Percentiles rank a stretch among this genome's conserved stretches.
Evolutionary conservation across 208 protist species (phyloP).

Genomic region (Trypanosoma rangeli): DNA sequence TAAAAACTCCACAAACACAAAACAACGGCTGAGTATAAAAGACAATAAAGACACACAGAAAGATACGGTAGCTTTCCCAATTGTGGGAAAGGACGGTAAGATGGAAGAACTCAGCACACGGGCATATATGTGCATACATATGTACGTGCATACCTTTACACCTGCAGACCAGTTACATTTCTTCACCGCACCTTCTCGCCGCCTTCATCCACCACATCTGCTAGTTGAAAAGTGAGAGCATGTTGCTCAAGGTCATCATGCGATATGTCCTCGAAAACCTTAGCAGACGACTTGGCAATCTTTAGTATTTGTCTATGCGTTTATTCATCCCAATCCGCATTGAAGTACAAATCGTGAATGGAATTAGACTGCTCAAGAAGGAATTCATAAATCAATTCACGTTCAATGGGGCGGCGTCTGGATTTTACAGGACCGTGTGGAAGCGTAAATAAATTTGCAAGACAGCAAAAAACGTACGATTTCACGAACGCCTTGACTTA

Average conservation of each 20-base stretch:
- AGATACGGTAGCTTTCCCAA: no score
- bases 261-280: conserved; percentile 38
- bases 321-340: conserved; percentile 43
- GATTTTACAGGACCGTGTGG: conserved; percentile 76
- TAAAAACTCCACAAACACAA: no score
- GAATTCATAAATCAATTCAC: conserved; percentile 69
- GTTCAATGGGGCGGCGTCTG: conserved; percentile 65
- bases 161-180: neutral
- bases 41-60: neutral
- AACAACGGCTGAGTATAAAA: neutral
- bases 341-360: conserved; percentile 78
- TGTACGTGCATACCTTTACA: neutral
- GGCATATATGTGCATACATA: no score
- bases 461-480: conserved; percentile 56
- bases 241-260: conserved; percentile 11
- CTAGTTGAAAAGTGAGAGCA: conserved; percentile 17
- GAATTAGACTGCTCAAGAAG: conserved; percentile 65
- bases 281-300: conserved; percentile 62
- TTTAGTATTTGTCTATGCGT: conserved; percentile 58
- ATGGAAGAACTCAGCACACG: no score
- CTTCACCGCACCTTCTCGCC: neutral
- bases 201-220: conserved; percentile 5
- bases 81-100: no score
- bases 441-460: conserved; percentile 73
- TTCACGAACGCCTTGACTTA: conserved; percentile 39